Evolutionary conservation across 495 filamentous ascomycete species (phyloP), one percentile per base, ranked within the genome.

Genomic region (Pyronema omphalodes): DNA sequence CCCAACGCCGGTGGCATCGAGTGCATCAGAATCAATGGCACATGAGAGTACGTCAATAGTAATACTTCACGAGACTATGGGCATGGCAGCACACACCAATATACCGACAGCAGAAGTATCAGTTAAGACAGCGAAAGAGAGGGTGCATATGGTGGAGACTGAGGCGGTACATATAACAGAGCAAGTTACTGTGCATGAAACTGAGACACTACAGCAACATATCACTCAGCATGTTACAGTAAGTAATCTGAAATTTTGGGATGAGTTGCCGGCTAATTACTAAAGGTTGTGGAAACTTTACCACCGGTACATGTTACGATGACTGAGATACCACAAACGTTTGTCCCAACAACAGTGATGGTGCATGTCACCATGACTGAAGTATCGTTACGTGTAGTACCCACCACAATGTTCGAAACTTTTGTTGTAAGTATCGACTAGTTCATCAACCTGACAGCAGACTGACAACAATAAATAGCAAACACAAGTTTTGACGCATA

Each of bases 281-380:
- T 35, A n/a, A n/a, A 63, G 60, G 53, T 63, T 19, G 46, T 58
- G 7, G 55, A 63, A 57, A 62, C 60, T 12, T 36, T 61, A 11
- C 59, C 60, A 9, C 60, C 59, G 1, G 14, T 63, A 29, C 56
- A 63, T 44, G 44, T 63, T 37, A 63, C 60, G 8, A 53, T 58
- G 33, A 58, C 53, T 29, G 56, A 62, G 37, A 51, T 29, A n/a
- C 5, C 23, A 29, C 23, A 29, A 29, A 29, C 1, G 23, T 5
- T 2, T n/a, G 39, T 43, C 12, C 39, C 12, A 3, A 43, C 39
- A 12, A 17, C 39, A 17, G 12, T 17, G 1, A 12, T 17, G 39
- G 39, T 61, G 40, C 58, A 61, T 36, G 43, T 63, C 23, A 63
- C 60, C 4, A 47, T 62, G 23, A 62, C 57, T 34, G 57, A 63